phyloP scores from a whole-genome alignment of 306 rosid genomes.

The Cucurbita maxima region DNA sequence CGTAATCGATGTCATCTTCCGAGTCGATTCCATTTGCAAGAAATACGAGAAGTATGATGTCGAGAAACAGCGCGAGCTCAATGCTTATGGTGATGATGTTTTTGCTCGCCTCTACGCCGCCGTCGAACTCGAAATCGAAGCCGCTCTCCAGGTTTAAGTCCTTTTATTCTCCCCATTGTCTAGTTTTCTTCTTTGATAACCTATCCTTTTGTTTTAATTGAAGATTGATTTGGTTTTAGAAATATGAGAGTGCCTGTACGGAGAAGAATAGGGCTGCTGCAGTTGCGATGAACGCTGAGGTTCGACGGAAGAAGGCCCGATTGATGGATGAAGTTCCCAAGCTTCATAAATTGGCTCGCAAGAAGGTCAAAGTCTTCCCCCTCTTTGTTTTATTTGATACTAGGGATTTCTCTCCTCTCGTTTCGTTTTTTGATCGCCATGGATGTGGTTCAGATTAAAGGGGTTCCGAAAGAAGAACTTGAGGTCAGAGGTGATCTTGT shows the following conservation, averaged over 20 bases:
- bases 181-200: not conserved
- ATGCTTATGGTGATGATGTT: constrained; percentile 51
- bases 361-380: constrained; percentile 34
- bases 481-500: constrained; percentile 47
- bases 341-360: constrained; percentile 41
- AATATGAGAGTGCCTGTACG: constrained; percentile 16
- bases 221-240: constrained; percentile 6
- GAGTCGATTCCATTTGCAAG: constrained; percentile 60
- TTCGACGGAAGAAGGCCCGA: constrained; percentile 31
- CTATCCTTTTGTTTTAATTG: not conserved
- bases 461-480: constrained; percentile 49
- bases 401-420: not conserved
- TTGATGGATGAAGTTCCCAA: constrained; percentile 77
- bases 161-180: not conserved
- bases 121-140: constrained; percentile 33
- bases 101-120: constrained; percentile 42
- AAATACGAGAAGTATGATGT: constrained; percentile 64
- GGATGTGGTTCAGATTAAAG: constrained; percentile 49
- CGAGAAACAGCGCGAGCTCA: constrained; percentile 57
- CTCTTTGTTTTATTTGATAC: not conserved
- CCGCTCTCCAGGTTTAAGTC: constrained; percentile 21
- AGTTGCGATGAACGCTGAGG: constrained; percentile 22
- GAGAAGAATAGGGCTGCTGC: constrained; percentile 31
- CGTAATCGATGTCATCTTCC: constrained; percentile 58
- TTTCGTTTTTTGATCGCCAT: not conserved